Evolutionary conservation across 2,329 filamentous ascomycete species (phyloP).

Genomic region (Myriangium duriaei): DNA sequence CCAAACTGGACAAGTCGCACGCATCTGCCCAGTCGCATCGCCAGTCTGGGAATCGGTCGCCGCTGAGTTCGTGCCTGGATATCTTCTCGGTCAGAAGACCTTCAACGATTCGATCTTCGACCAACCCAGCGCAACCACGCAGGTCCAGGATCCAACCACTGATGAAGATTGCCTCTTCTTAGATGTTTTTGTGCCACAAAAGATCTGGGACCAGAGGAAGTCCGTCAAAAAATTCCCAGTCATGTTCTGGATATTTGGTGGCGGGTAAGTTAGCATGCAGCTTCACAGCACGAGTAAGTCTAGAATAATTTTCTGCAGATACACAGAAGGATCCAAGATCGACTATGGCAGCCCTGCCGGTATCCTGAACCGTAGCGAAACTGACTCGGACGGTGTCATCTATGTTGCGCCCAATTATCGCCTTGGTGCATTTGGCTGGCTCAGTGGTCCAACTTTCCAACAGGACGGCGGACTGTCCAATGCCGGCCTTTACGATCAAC

Average conservation of each 20-base stretch:
- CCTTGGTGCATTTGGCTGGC: constrained; percentile 38
- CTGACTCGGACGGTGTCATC: constrained; percentile 28
- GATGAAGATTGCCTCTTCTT: constrained; percentile 31
- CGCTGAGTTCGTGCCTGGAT: constrained; percentile 22
- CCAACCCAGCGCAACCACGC: constrained; percentile 2
- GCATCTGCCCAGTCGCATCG: constrained; percentile 33
- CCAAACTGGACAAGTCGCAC: constrained; percentile 32
- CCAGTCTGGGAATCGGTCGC: constrained; percentile 33
- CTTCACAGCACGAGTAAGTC: too few relatives aligned
- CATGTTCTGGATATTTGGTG: constrained; percentile 36
- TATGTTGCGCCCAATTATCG: constrained; percentile 39
- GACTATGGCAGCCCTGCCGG: constrained; percentile 26
- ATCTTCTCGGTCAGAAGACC: constrained; percentile 17
- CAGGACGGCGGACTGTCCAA: constrained; percentile 33
- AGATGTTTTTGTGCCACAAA: constrained; percentile 26
- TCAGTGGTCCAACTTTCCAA: constrained; percentile 33
- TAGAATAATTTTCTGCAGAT: not conserved
- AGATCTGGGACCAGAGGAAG: constrained; percentile 21
- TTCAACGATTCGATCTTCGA: constrained; percentile 14
- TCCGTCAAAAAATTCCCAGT: constrained; percentile 27
- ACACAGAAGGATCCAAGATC: constrained; percentile 28
- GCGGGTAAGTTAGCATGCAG: constrained; percentile 27
- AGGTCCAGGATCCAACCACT: constrained; percentile 17
- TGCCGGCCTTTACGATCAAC: constrained; percentile 41
- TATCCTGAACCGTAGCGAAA: constrained; percentile 30